Conservation (phyloP, 768 basidiomycete species). For the Suillus plorans region DNA sequence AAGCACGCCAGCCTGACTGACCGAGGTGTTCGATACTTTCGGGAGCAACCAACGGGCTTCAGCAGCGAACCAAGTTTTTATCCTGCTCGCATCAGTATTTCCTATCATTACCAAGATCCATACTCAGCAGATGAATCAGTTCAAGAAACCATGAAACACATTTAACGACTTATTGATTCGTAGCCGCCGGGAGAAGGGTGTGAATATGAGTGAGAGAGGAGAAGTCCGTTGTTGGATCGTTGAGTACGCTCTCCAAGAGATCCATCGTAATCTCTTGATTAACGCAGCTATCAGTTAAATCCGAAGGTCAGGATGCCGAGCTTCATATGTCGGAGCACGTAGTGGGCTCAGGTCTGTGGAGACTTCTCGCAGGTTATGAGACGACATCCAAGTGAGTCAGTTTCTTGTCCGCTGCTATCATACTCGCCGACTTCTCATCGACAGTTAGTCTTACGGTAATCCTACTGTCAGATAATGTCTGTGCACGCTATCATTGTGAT, state of each 20-base stretch:
- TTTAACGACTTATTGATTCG: neutral
- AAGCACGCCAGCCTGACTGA: conserved; percentile 42
- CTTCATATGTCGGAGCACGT: neutral
- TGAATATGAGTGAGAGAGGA: neutral
- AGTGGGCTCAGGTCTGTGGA: no score
- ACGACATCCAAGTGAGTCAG: no score
- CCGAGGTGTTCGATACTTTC: conserved; percentile 41
- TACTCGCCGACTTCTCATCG: no score
- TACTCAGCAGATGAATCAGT: no score
- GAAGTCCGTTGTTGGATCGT: neutral
- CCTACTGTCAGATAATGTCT: no score
- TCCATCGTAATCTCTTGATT: neutral
- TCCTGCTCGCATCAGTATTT: no score
- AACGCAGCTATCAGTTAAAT: neutral
- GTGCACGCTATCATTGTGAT: neutral
- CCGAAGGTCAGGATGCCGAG: neutral
- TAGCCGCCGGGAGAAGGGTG: no score
- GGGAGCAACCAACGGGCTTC: conserved; percentile 17
- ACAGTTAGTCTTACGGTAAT: no score
- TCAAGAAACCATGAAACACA: neutral
- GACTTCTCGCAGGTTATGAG: no score
- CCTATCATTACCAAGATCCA: no score
- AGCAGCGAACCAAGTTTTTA: conserved; percentile 24
- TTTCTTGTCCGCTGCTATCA: no score
- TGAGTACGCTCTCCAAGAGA: neutral